phyloP scores from a whole-genome alignment of 352 stramenopile species.

The Pythium chondricola region DNA sequence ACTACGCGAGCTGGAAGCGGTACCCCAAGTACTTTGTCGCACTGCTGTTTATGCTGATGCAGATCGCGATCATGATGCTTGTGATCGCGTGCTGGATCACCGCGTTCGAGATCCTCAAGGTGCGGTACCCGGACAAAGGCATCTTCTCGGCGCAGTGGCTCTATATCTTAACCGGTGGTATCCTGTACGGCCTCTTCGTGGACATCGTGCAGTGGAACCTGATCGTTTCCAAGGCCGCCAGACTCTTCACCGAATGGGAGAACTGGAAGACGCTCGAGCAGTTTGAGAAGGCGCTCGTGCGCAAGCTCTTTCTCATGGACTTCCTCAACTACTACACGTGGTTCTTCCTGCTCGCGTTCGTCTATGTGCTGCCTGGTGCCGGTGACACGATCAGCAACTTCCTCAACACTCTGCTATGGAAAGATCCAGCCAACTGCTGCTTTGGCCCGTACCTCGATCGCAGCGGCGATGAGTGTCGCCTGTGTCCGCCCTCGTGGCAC shows the following conservation, averaged over 20 bases:
- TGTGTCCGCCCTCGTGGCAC: conserved; percentile 64
- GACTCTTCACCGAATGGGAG: conserved; percentile 75
- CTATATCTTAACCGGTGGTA: conserved; percentile 66
- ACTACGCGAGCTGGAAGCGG: conserved; percentile 70
- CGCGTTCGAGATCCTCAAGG: conserved; percentile 68
- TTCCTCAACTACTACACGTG: conserved; percentile 88
- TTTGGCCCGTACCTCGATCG: conserved; percentile 70
- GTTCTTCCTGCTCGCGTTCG: conserved; percentile 83
- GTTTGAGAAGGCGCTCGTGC: conserved; percentile 72
- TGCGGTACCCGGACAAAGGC: conserved; percentile 53
- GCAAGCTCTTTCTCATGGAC: conserved; percentile 81
- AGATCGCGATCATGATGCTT: conserved; percentile 84
- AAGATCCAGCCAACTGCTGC: conserved; percentile 75
- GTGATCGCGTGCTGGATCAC: conserved; percentile 82
- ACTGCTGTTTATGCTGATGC: conserved; percentile 63
- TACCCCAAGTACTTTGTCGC: conserved; percentile 67
- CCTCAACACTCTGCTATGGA: conserved; percentile 68
- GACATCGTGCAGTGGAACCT: conserved; percentile 81
- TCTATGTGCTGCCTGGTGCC: conserved; percentile 77
- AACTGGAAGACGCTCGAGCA: conserved; percentile 84
- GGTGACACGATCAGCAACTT: conserved; percentile 79
- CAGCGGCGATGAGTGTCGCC: conserved; percentile 34
- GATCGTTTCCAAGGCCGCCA: conserved; percentile 63
- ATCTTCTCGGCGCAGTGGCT: conserved; percentile 79
- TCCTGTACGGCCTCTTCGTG: conserved; percentile 77